These are phyloP conservation scores for Venustampulla echinocandica DNA, from an alignment of 495 filamentous ascomycete species.

Conservation along the genomic window DNA sequence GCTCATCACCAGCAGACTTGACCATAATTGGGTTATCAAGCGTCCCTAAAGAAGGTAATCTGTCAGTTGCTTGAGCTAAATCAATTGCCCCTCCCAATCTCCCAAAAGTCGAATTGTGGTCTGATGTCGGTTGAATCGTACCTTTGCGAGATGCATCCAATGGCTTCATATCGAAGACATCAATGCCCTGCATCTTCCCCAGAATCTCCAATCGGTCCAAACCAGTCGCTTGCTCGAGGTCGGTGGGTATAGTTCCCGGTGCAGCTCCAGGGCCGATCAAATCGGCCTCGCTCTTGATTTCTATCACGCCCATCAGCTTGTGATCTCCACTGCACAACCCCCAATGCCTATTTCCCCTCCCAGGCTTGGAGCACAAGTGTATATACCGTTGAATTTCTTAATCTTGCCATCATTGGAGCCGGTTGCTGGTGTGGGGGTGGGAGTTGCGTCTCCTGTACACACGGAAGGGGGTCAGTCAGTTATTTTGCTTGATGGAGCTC, in stretches of 20 bases:
- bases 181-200: constrained; percentile 97
- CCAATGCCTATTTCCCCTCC: background rate
- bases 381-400: constrained; percentile 23
- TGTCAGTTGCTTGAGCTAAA: background rate
- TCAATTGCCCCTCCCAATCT: background rate
- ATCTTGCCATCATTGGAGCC: constrained; percentile 16
- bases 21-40: constrained; percentile 83
- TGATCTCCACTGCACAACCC: too few relatives aligned
- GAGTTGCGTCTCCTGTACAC: constrained; percentile 16
- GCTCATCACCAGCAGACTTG: constrained; percentile 85
- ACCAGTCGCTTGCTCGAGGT: constrained; percentile 90
- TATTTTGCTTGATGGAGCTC: constrained; percentile 41
- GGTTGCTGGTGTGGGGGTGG: constrained; percentile 8
- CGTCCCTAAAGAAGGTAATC: constrained; percentile 53
- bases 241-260: constrained; percentile 79
- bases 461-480: background rate
- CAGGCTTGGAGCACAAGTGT: background rate
- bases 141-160: constrained; percentile 83
- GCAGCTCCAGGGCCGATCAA: constrained; percentile 74
- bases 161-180: constrained; percentile 97
- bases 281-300: constrained; percentile 73
- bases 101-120: constrained; percentile 7
- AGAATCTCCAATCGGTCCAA: constrained; percentile 96
- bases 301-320: constrained; percentile 40
- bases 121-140: constrained; percentile 35